Evolutionary conservation across 768 basidiomycete species (phyloP).

Genomic region (Boletus rubroflammeus): DNA sequence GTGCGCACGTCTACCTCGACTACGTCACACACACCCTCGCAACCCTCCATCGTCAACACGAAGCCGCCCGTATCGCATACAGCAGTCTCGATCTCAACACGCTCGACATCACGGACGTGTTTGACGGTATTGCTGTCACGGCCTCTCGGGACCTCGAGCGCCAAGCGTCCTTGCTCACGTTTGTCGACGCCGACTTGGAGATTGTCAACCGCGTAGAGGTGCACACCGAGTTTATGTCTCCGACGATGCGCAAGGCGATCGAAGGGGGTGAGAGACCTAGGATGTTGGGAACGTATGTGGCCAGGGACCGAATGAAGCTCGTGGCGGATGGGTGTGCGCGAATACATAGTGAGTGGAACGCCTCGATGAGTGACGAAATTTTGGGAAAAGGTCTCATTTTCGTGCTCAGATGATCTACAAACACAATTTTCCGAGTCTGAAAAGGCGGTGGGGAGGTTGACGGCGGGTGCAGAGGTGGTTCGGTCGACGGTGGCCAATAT

Average conservation of each 20-base stretch:
- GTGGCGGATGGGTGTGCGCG: conserved; percentile 69
- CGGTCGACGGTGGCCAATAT: conserved; percentile 45
- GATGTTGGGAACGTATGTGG: conserved; percentile 79
- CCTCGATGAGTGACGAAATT: background rate
- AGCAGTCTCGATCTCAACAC: conserved; percentile 68
- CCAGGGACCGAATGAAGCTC: conserved; percentile 71
- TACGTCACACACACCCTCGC: conserved; percentile 48
- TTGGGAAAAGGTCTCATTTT: background rate
- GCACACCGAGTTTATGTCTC: conserved; percentile 73
- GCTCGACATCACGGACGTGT: conserved; percentile 66
- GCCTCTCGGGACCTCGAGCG: conserved; percentile 63
- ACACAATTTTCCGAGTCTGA: conserved; percentile 53
- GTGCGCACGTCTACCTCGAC: conserved; percentile 63
- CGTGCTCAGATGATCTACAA: conserved; percentile 52
- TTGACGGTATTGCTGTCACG: conserved; percentile 54
- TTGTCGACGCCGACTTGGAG: conserved; percentile 68
- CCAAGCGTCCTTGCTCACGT: conserved; percentile 59
- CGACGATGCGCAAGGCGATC: conserved; percentile 61
- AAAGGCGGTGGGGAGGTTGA: conserved; percentile 48
- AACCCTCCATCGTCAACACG: conserved; percentile 61
- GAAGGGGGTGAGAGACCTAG: conserved; percentile 66
- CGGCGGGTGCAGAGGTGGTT: conserved; percentile 56
- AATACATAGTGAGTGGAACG: conserved; percentile 55
- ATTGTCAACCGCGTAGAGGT: conserved; percentile 64
- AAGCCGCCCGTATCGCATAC: conserved; percentile 71